These are phyloP conservation scores for Penicillium longicatenatum DNA, from an alignment of 495 filamentous ascomycete genomes.

Conservation along the genomic window DNA sequence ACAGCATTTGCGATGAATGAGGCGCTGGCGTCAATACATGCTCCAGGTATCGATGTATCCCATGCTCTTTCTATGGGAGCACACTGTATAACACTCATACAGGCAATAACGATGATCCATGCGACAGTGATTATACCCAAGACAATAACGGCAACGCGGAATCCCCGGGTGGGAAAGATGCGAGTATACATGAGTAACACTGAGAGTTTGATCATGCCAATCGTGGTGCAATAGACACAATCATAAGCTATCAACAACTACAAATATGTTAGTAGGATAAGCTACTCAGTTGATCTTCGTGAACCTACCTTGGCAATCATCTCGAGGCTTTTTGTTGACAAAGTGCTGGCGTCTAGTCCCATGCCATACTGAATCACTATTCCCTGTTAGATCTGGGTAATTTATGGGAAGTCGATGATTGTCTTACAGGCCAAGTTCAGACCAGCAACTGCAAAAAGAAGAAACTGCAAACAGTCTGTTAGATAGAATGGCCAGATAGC, in stretches of 20 bases:
- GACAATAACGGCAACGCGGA: constrained; percentile 38
- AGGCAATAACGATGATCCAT: constrained; percentile 45
- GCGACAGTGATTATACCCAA: constrained; percentile 39
- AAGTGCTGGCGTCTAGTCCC: constrained; percentile 11
- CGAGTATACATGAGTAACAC: constrained; percentile 49
- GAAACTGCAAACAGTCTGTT: constrained; percentile 2
- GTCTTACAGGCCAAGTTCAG: constrained; percentile 12
- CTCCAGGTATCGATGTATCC: constrained; percentile 33
- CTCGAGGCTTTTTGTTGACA: constrained; percentile 7
- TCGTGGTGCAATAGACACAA: constrained; percentile 12
- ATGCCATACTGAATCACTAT: constrained; percentile 21
- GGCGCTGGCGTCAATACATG: constrained; percentile 46
- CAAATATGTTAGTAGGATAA: not conserved
- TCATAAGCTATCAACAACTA: constrained; percentile 18
- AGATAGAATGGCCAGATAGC: not conserved
- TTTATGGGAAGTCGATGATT: not conserved
- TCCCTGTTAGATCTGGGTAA: not conserved
- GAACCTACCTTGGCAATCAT: constrained; percentile 14
- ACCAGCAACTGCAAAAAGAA: constrained; percentile 7
- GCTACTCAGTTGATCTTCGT: not conserved
- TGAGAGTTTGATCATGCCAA: constrained; percentile 30
- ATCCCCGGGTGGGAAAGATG: constrained; percentile 40
- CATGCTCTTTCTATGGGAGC: constrained; percentile 44
- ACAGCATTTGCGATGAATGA: constrained; percentile 51
- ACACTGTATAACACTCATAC: constrained; percentile 49